Evolutionary conservation across 495 filamentous ascomycete genomes (phyloP).

Genomic region (Neurospora sp.): DNA sequence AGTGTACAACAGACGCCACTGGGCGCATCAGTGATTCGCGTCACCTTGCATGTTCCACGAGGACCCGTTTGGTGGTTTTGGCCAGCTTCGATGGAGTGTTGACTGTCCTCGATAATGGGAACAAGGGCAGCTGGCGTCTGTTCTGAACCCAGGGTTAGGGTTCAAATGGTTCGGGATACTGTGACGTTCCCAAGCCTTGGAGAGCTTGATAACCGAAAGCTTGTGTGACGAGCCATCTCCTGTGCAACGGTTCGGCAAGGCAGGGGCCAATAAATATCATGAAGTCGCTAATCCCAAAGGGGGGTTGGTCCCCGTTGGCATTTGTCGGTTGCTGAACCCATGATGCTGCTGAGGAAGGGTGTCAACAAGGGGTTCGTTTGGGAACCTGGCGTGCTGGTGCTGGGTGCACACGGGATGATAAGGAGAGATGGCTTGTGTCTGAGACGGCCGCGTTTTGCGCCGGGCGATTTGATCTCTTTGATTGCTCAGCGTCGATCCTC

Average conservation of each 20-base stretch:
- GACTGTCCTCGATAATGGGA: neutral
- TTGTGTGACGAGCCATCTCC: neutral
- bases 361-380: neutral
- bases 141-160: neutral
- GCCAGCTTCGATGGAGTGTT: neutral
- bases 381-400: neutral
- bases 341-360: neutral
- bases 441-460: slow-evolving; percentile 8
- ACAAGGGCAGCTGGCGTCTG: neutral
- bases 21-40: neutral
- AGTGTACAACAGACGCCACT: neutral
- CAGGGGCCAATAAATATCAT: neutral
- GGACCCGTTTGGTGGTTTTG: neutral
- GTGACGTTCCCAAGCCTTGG: neutral
- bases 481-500: slow-evolving; percentile 8
- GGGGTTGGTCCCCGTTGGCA: neutral
- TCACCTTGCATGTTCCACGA: neutral
- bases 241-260: neutral
- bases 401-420: neutral
- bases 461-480: slow-evolving; percentile 11
- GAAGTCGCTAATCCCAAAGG: neutral
- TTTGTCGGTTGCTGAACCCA: neutral
- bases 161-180: neutral
- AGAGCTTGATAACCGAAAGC: neutral
- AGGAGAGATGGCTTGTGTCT: neutral